phyloP scores from a whole-genome alignment of 2,329 filamentous ascomycete genomes.

The Phyllosticta capitalensis region DNA sequence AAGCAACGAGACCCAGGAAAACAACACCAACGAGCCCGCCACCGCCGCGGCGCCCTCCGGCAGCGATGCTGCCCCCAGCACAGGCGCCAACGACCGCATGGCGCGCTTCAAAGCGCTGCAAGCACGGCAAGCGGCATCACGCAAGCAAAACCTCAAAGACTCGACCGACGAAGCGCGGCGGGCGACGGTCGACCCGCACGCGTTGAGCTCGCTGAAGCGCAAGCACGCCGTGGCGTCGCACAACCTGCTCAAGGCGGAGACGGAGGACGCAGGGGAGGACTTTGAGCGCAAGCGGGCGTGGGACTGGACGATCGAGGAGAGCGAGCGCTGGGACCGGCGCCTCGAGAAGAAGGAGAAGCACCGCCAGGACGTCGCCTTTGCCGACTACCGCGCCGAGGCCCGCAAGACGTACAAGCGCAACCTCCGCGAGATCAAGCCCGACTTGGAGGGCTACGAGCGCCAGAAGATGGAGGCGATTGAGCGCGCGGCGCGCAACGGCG shows the following conservation, averaged over 20 bases:
- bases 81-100: not conserved
- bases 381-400: slow-evolving; percentile 79
- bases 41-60: slow-evolving; percentile 57
- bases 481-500: slow-evolving; percentile 71
- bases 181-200: slow-evolving; percentile 63
- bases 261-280: slow-evolving; percentile 75
- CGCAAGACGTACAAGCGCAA: slow-evolving; percentile 92
- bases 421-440: slow-evolving; percentile 63
- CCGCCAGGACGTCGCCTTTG: slow-evolving; percentile 78
- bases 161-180: slow-evolving; percentile 30
- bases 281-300: slow-evolving; percentile 59
- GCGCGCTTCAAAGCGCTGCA: slow-evolving; percentile 6
- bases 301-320: slow-evolving; percentile 9
- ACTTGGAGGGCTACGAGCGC: slow-evolving; percentile 76
- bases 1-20: not conserved
- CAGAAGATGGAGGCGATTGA: slow-evolving; percentile 81
- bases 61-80: not conserved
- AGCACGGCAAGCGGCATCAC: slow-evolving; percentile 8
- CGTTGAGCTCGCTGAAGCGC: slow-evolving; percentile 68
- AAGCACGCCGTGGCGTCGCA: slow-evolving; percentile 5
- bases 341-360: slow-evolving; percentile 75
- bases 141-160: slow-evolving; percentile 9
- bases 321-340: slow-evolving; percentile 82
- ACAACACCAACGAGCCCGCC: not conserved
- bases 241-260: slow-evolving; percentile 73